These are phyloP conservation scores for Lactarius tabidus DNA, from an alignment of 768 basidiomycete genomes.

Conservation along the genomic window DNA sequence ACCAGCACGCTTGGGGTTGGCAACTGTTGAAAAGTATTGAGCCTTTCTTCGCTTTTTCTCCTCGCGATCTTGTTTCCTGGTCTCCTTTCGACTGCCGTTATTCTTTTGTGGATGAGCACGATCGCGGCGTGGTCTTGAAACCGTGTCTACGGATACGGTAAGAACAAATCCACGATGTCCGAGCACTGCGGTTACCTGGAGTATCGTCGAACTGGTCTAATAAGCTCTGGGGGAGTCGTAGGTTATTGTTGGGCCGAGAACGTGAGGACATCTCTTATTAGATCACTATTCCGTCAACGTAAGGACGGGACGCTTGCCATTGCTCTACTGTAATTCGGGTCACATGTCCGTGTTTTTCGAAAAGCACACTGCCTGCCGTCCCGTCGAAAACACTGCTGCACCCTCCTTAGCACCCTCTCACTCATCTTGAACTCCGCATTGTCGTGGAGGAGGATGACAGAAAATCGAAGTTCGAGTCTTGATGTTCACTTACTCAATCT, in stretches of 20 bases:
- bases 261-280: constrained; percentile 6
- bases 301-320: not conserved
- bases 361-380: not conserved
- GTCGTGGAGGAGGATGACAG: no score
- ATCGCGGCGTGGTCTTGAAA: not conserved
- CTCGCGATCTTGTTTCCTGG: constrained; percentile 58
- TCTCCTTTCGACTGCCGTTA: constrained; percentile 51
- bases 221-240: constrained; percentile 22
- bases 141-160: not conserved
- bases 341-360: not conserved
- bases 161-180: not conserved
- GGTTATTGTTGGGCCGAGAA: not conserved
- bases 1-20: constrained; percentile 38
- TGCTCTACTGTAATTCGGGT: not conserved
- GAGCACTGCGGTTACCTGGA: constrained; percentile 3
- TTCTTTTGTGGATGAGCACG: constrained; percentile 6
- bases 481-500: no score
- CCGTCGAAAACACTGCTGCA: not conserved
- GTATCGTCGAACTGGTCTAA: constrained; percentile 17
- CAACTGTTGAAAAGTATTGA: constrained; percentile 41
- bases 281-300: not conserved
- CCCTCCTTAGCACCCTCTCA: no score
- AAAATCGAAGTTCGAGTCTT: no score
- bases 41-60: constrained; percentile 62
- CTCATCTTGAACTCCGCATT: no score